Evolutionary conservation across 2,329 filamentous ascomycete species (phyloP), one percentile per base, ranked within the genome.

Genomic region (Hortaea sp.): DNA sequence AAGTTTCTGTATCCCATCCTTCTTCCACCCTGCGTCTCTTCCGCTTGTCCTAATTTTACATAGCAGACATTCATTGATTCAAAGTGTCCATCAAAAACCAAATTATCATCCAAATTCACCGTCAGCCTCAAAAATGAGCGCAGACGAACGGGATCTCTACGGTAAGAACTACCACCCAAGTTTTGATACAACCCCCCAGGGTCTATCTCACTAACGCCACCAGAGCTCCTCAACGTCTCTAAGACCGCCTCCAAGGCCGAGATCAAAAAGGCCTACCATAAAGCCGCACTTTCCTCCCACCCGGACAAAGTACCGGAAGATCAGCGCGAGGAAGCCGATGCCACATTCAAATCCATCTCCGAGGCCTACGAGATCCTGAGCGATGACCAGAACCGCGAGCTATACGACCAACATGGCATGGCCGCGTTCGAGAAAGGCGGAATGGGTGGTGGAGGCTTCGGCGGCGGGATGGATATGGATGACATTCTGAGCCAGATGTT

Each of bases 341-440:
- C 82, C 62, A 88, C 83, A 63, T 98, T 98, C 81, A 98, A 98
- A 71, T 74, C 82, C 46, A 83, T 94, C 48, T 89, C 85, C 49
- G 84, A 94, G 70, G 92, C 92, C 57, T 98, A 98, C 74, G 92
- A 98, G 65, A 97, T 98, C 63, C 87, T 98, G 46, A 84, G 81
- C 69, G 90, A 98, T 74, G 90, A 97, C 53, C 81, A 97, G 51
- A 95, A 94, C 68, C 84, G 92, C 61, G 77, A 85, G 47, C 70
- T 94, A 52, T 98, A 98, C 72, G 92, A 98, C 63, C 82, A 81
- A 52, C 87, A 95, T 64, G 92, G 92, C 70, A 95, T 97, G 89
- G 79, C 85, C 39, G 92, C 90, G 49, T 97, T 98, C 63, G 88
- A 95, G 63, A 79, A 85, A 43, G 81, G 79, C 45, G 78, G 81